phyloP scores from a whole-genome alignment of 2,329 filamentous ascomycete species.

The Monosporascus sp. region DNA sequence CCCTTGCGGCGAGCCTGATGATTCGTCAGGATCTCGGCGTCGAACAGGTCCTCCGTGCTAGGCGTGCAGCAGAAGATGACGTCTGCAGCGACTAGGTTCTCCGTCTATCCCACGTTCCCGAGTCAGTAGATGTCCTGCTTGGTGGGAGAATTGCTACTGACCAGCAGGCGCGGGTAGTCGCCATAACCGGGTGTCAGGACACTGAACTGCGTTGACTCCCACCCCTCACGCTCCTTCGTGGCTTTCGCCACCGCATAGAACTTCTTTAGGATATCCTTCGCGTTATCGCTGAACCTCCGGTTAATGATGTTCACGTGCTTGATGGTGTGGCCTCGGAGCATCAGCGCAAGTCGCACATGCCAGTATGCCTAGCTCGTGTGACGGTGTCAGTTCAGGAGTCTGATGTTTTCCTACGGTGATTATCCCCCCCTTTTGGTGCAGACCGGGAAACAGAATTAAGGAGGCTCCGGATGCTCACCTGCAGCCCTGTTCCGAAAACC shows the following conservation, averaged over 20 bases:
- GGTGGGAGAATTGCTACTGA: not conserved
- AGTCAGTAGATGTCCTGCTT: not conserved
- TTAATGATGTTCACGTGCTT: slow-evolving; percentile 80
- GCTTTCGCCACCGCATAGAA: slow-evolving; percentile 38
- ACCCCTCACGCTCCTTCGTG: slow-evolving; percentile 53
- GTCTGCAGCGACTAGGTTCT: slow-evolving; percentile 66
- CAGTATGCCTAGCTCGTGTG: slow-evolving; percentile 61
- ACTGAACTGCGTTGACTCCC: slow-evolving; percentile 61
- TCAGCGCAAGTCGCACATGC: slow-evolving; percentile 80
- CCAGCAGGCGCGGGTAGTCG: slow-evolving; percentile 54
- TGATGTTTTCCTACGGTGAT: no score
- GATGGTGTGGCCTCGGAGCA: slow-evolving; percentile 65
- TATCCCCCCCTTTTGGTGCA: no score
- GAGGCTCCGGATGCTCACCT: slow-evolving; percentile 30
- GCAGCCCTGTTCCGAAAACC: slow-evolving; percentile 82
- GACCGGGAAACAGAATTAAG: not conserved
- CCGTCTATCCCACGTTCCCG: slow-evolving; percentile 40
- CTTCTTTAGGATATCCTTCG: slow-evolving; percentile 43
- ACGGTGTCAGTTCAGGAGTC: no score
- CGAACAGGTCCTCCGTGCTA: slow-evolving; percentile 68
- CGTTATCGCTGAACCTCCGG: slow-evolving; percentile 58
- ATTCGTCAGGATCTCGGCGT: slow-evolving; percentile 64
- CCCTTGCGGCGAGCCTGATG: slow-evolving; percentile 65
- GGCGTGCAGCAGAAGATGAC: slow-evolving; percentile 89
- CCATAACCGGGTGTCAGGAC: slow-evolving; percentile 64